Conservation (phyloP, 2,329 filamentous ascomycete genomes). For the Lachnellula hyalina region DNA sequence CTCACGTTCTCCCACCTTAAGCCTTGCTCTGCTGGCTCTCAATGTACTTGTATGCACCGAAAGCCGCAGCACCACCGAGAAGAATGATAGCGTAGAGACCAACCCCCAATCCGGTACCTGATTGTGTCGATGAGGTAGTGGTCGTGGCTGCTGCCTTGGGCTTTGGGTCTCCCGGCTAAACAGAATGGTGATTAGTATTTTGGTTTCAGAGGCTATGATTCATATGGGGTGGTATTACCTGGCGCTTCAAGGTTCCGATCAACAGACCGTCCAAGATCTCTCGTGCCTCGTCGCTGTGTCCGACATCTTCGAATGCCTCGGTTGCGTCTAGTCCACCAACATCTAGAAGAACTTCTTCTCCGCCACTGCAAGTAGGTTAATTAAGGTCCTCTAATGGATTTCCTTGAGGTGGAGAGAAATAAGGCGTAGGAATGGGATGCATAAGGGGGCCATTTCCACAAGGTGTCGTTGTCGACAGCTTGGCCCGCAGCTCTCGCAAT, state of each 20-base stretch:
- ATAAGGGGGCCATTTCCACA: conserved; percentile 3
- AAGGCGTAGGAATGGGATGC: conserved; percentile 4
- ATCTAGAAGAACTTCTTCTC: conserved; percentile 96
- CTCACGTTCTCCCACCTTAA: conserved; percentile 6
- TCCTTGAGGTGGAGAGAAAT: background rate
- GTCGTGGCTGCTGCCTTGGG: conserved; percentile 55
- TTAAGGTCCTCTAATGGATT: background rate
- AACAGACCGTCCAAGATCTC: conserved; percentile 79
- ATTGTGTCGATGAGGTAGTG: conserved; percentile 42
- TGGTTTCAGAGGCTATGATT: conserved; percentile 4
- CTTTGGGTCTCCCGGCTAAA: conserved; percentile 69
- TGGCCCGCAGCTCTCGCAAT: background rate
- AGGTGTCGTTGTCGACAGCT: background rate
- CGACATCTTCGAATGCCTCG: conserved; percentile 98
- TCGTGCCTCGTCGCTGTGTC: conserved; percentile 96
- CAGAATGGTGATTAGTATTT: background rate
- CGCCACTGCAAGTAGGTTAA: conserved; percentile 59
- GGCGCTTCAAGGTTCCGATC: conserved; percentile 73
- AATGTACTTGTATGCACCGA: conserved; percentile 80
- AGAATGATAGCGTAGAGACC: conserved; percentile 78
- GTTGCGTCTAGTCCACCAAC: conserved; percentile 94
- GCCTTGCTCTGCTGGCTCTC: conserved; percentile 38
- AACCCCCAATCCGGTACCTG: conserved; percentile 56
- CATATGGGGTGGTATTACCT: conserved; percentile 48
- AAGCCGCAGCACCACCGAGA: conserved; percentile 70